Conservation (phyloP, 2,329 filamentous ascomycete species). For the Alternaria gaisen region DNA sequence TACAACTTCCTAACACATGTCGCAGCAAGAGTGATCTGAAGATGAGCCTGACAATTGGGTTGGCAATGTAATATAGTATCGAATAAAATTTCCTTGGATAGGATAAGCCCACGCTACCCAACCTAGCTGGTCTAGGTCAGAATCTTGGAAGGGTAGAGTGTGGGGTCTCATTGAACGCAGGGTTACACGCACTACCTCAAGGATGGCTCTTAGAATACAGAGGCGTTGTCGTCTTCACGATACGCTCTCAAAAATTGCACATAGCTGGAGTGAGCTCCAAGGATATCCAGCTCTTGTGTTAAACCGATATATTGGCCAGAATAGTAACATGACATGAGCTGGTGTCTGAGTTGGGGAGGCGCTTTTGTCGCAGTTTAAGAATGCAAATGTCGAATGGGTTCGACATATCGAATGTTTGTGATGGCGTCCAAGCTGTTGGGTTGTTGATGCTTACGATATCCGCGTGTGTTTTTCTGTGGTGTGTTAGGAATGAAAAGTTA, state of each 20-base stretch:
- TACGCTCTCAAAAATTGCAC: background rate
- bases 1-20: constrained; percentile 62
- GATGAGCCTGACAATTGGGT: background rate
- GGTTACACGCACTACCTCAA: background rate
- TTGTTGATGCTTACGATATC: background rate
- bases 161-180: background rate
- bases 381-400: background rate
- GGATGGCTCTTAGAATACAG: background rate
- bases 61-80: background rate
- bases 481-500: background rate
- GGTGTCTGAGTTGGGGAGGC: no score
- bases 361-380: no score
- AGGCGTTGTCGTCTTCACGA: background rate
- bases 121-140: background rate
- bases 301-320: no score
- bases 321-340: background rate
- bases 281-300: no score
- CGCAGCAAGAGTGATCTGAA: constrained; percentile 52
- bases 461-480: background rate
- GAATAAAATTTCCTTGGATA: background rate
- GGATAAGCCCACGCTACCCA: background rate
- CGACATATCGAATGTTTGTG: background rate
- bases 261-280: background rate
- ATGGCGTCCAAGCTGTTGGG: background rate
- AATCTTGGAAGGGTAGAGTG: constrained; percentile 1